Percentiles rank a stretch among this genome's conserved stretches.
Conservation (phyloP, 2,329 filamentous ascomycete species). For the Catunica adiposa region DNA sequence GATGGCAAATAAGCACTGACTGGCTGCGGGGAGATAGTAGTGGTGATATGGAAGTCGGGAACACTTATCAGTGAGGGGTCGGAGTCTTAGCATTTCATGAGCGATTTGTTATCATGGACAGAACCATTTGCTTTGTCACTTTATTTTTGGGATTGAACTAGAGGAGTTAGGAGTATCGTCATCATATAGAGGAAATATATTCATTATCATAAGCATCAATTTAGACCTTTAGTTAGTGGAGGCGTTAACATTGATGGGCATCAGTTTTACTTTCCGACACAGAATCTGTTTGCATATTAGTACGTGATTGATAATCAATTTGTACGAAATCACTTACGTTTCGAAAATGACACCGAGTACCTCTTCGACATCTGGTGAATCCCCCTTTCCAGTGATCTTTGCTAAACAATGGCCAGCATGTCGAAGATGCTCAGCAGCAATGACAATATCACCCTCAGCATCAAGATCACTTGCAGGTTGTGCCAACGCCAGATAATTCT, state of each 20-base stretch:
- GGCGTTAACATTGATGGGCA: background rate
- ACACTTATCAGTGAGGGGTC: too few relatives aligned
- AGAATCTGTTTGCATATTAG: conserved; percentile 28
- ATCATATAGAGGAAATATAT: background rate
- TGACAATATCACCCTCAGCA: conserved; percentile 60
- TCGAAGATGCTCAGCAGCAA: conserved; percentile 78
- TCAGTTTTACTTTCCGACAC: conserved; percentile 25
- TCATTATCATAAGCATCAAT: background rate
- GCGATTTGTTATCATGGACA: too few relatives aligned
- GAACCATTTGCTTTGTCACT: background rate
- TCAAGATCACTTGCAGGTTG: conserved; percentile 20
- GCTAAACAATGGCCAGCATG: conserved; percentile 66
- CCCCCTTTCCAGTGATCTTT: conserved; percentile 72
- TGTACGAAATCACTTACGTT: conserved; percentile 45
- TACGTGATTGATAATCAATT: background rate
- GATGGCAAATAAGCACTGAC: background rate
- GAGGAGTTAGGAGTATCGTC: too few relatives aligned
- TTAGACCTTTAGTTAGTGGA: background rate
- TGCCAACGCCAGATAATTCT: conserved; percentile 53
- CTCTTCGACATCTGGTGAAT: conserved; percentile 81
- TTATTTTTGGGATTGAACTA: background rate
- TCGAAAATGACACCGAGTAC: conserved; percentile 94
- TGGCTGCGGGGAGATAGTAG: background rate
- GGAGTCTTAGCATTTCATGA: too few relatives aligned
- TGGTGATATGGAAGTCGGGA: background rate